phyloP scores from a whole-genome alignment of 2,329 filamentous ascomycete species.

The Ophiostoma tasmaniense region DNA sequence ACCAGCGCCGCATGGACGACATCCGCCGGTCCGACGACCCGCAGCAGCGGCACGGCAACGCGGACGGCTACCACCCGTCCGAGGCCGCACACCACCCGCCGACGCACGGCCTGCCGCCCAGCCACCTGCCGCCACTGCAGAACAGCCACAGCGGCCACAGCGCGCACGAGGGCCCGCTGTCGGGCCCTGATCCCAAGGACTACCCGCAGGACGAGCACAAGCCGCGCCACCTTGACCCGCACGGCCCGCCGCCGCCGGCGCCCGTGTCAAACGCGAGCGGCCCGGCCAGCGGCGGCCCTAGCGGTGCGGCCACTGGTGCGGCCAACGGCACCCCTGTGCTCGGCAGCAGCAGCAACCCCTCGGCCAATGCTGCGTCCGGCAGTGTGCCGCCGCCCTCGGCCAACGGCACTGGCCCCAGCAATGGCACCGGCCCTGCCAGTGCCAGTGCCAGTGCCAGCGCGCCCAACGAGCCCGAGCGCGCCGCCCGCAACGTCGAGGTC shows the following conservation, averaged over 20 bases:
- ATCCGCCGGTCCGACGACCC: constrained; percentile 42
- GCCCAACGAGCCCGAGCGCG: constrained; percentile 66
- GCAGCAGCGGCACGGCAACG: constrained; percentile 55
- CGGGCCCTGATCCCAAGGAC: constrained; percentile 42
- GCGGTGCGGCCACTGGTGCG: constrained; percentile 21
- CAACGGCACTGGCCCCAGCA: background rate
- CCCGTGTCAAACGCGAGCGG: constrained; percentile 27
- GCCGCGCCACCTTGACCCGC: constrained; percentile 35
- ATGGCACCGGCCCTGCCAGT: background rate
- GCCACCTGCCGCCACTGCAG: constrained; percentile 56
- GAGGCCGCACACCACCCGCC: constrained; percentile 82
- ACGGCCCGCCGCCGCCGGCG: constrained; percentile 38
- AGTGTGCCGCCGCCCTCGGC: background rate
- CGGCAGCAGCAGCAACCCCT: background rate
- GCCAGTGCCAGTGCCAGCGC: background rate
- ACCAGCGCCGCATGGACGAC: constrained; percentile 52
- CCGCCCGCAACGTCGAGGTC: constrained; percentile 90
- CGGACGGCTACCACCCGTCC: constrained; percentile 74
- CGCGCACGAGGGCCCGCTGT: constrained; percentile 44
- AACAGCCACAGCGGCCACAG: constrained; percentile 41
- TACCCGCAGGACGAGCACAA: constrained; percentile 48
- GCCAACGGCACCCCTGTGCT: background rate
- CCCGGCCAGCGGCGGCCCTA: background rate
- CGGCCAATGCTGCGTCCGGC: background rate
- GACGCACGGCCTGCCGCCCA: constrained; percentile 49